These are phyloP conservation scores for Penicillium thymicola DNA, from an alignment of 2,329 filamentous ascomycete genomes.

Conservation along the genomic window DNA sequence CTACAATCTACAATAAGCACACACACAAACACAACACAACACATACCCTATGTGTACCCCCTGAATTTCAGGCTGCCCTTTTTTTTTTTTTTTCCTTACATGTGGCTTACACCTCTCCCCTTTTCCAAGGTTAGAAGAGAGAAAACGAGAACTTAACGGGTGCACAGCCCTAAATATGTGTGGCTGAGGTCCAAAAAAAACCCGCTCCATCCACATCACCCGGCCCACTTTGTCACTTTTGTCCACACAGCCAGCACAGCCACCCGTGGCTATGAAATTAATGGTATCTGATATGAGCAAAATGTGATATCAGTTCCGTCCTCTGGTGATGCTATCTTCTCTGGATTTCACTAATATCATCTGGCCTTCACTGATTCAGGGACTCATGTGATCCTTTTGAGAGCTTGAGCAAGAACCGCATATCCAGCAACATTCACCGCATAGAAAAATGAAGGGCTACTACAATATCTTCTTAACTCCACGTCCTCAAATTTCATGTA, in stretches of 20 bases:
- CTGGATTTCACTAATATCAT: background rate
- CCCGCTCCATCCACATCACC: background rate
- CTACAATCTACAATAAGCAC: background rate
- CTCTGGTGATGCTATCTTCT: background rate
- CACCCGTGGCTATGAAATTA: slow-evolving; percentile 2
- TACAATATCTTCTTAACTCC: background rate
- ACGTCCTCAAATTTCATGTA: background rate
- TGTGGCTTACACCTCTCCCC: background rate
- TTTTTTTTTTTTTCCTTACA: background rate
- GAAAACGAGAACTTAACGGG: background rate
- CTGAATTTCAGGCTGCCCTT: slow-evolving; percentile 9
- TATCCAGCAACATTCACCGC: background rate
- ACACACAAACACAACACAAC: background rate
- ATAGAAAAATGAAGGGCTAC: background rate
- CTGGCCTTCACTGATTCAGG: too few relatives aligned
- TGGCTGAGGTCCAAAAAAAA: slow-evolving; percentile 1
- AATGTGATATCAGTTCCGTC: background rate
- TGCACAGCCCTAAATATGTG: slow-evolving; percentile 5
- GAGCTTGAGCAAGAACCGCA: background rate
- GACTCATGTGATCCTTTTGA: background rate
- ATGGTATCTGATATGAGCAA: slow-evolving; percentile 1
- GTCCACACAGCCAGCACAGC: slow-evolving; percentile 1
- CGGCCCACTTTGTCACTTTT: slow-evolving; percentile 2
- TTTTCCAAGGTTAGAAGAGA: background rate
- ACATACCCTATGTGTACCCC: background rate